Percentiles rank a stretch among this genome's conserved stretches.
These are phyloP conservation scores for Corrigiola litoralis DNA, from an alignment of 179 eudicot species.

Conservation along the genomic window DNA sequence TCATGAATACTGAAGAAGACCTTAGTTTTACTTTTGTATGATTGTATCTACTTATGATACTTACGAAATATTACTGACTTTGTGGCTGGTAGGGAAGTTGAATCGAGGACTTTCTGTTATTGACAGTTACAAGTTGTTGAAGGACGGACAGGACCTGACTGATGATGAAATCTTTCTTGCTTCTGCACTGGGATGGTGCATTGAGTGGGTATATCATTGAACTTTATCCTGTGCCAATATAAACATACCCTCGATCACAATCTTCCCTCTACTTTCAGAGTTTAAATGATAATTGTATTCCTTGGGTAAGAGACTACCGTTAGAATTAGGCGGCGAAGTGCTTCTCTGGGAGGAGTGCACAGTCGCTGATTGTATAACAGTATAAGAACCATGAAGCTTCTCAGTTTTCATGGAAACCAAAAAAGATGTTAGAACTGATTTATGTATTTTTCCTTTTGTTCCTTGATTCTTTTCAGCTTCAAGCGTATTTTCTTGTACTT, in stretches of 20 bases:
- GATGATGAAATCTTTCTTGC: conserved; percentile 73
- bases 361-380: too few relatives aligned
- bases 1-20: neutral
- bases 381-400: too few relatives aligned
- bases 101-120: conserved; percentile 83
- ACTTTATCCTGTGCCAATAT: neutral
- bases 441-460: neutral
- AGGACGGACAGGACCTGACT: conserved; percentile 51
- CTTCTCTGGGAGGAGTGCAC: too few relatives aligned
- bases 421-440: too few relatives aligned
- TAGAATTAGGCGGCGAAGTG: too few relatives aligned
- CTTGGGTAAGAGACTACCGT: too few relatives aligned
- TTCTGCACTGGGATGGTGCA: conserved; percentile 87
- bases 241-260: too few relatives aligned
- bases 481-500: conserved; percentile 87
- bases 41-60: neutral
- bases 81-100: conserved; percentile 60
- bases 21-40: neutral
- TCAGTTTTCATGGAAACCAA: too few relatives aligned
- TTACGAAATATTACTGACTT: conserved; percentile 7
- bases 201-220: conserved; percentile 71
- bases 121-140: conserved; percentile 74
- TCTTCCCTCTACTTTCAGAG: too few relatives aligned
- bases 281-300: too few relatives aligned
- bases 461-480: conserved; percentile 50